A percentile compares a stretch with the other conserved stretches of the same genome.
Conservation (phyloP, 192 early-diverging fungal genomes). For the Gonapodya sp. region DNA sequence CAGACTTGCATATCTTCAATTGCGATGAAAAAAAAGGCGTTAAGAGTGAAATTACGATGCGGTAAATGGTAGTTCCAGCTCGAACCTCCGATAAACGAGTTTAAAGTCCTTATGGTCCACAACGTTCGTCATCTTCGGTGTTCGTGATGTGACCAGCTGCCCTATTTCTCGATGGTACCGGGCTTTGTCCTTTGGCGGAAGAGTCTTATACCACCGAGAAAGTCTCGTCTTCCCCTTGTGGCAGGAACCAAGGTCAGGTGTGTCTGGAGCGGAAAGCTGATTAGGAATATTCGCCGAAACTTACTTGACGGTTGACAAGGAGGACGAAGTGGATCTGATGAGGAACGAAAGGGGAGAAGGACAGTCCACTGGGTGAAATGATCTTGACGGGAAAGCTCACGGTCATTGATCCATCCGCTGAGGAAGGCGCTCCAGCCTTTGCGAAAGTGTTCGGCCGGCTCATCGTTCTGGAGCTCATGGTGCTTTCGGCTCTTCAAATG, state of each 20-base stretch:
- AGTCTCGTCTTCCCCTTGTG: slow-evolving; percentile 56
- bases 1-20: slow-evolving; percentile 90
- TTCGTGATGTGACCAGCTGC: slow-evolving; percentile 73
- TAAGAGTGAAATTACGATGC: neutral
- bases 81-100: slow-evolving; percentile 61
- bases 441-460: neutral
- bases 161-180: slow-evolving; percentile 92
- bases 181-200: slow-evolving; percentile 79
- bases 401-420: neutral
- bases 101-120: slow-evolving; percentile 90
- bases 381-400: neutral
- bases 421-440: neutral
- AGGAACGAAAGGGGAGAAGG: neutral
- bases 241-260: neutral
- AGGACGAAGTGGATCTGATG: slow-evolving; percentile 63
- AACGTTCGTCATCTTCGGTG: slow-evolving; percentile 96
- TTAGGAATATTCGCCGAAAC: too few relatives aligned
- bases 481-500: too few relatives aligned
- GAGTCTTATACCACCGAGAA: slow-evolving; percentile 70
- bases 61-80: too few relatives aligned
- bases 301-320: slow-evolving; percentile 64
- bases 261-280: neutral
- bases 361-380: neutral
- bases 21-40: neutral
- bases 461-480: neutral